A percentile compares a stretch with the other conserved stretches of the same genome.
Evolutionary conservation across 1,139 yeast species (phyloP).

Genomic region (Petasospora rhodanensis): DNA sequence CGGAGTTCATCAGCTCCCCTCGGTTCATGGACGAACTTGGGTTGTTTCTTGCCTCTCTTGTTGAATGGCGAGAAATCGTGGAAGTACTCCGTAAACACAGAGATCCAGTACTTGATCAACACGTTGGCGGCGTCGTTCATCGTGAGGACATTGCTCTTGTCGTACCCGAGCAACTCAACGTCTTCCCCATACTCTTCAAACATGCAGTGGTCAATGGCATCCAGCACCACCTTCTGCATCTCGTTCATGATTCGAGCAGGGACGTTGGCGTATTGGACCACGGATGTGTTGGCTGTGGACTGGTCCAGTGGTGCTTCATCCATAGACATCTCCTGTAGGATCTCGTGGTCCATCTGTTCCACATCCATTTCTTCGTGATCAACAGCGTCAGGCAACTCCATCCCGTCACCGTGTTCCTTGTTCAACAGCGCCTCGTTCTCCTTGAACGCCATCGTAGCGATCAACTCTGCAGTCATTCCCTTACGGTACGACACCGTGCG

Average conservation of each 20-base stretch:
- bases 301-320: too few species aligned
- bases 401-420: constrained; percentile 12
- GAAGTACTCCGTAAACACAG: constrained; percentile 54
- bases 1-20: constrained; percentile 27
- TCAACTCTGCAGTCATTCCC: constrained; percentile 56
- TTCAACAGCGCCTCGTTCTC: too few species aligned
- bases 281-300: too few species aligned
- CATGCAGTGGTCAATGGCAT: constrained; percentile 52
- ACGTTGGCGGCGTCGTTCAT: constrained; percentile 41
- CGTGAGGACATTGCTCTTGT: constrained; percentile 30
- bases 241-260: constrained; percentile 34
- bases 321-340: not conserved
- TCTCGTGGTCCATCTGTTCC: not conserved
- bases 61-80: constrained; percentile 26
- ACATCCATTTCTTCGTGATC: not conserved
- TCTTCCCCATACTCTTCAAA: constrained; percentile 56
- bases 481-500: constrained; percentile 62
- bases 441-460: constrained; percentile 45
- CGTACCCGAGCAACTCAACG: constrained; percentile 45
- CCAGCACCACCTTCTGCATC: constrained; percentile 37
- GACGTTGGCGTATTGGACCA: too few species aligned
- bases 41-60: constrained; percentile 27
- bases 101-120: constrained; percentile 47
- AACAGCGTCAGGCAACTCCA: not conserved
- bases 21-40: constrained; percentile 32